Conservation (phyloP, 2,329 filamentous ascomycete species). For the Chalaropsis thielavioides region DNA sequence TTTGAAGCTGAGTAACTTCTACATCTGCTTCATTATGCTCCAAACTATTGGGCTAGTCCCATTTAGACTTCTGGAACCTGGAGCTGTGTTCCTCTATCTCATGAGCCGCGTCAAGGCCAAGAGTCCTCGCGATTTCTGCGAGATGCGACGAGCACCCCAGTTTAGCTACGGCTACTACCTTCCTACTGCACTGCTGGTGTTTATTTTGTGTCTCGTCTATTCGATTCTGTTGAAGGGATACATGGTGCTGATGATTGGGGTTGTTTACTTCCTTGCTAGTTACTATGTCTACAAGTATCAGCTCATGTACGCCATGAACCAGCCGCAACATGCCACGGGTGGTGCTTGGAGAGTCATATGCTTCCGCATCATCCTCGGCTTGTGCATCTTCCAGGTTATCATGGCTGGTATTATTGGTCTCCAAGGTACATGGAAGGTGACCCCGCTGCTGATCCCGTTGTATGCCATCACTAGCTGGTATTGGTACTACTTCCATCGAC, state of each 20-base stretch:
- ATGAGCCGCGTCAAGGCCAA: constrained; percentile 63
- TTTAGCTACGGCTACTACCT: constrained; percentile 97
- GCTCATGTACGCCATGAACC: constrained; percentile 94
- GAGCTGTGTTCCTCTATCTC: constrained; percentile 70
- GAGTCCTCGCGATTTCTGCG: constrained; percentile 78
- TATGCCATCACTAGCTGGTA: constrained; percentile 78
- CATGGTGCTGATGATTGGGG: constrained; percentile 65
- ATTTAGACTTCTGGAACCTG: constrained; percentile 80
- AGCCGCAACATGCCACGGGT: constrained; percentile 85
- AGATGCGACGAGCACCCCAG: constrained; percentile 64
- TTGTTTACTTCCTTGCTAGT: constrained; percentile 70
- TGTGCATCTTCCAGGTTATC: constrained; percentile 79
- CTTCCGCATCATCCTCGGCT: constrained; percentile 71
- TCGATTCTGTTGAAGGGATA: constrained; percentile 70
- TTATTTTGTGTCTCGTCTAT: constrained; percentile 93
- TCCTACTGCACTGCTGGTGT: constrained; percentile 79
- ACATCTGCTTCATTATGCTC: constrained; percentile 84
- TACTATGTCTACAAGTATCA: constrained; percentile 96
- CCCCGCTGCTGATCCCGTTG: constrained; percentile 60
- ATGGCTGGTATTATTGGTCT: constrained; percentile 78
- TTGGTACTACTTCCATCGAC: constrained; percentile 61
- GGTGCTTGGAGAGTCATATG: constrained; percentile 95
- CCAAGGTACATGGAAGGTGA: constrained; percentile 56
- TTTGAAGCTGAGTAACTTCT: constrained; percentile 63
- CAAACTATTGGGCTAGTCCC: constrained; percentile 90